Evolutionary conservation across 148 eudicot genomes (phyloP), one percentile per base, ranked within the genome.

Genomic region (Amaranthus hypochondriacus): DNA sequence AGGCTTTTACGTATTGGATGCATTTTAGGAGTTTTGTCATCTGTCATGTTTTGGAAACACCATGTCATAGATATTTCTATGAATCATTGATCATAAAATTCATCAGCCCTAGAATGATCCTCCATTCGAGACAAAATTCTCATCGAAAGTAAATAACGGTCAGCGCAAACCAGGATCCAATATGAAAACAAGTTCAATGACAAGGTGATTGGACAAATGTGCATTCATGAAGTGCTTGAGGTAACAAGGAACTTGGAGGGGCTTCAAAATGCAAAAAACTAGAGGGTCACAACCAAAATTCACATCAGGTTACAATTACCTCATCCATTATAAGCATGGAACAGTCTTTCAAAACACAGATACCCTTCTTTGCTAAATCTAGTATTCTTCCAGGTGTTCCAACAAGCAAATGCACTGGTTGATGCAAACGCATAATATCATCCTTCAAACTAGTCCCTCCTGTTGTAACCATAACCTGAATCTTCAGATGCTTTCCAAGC

Each of bases 371-470:
- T 18, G 96, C 81, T 75, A 92, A 85, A 87, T 92, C 97, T 62
- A 92, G 84, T 61, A 92, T 86, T 87, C 97, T 92, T 86, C 96
- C 97, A 18, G 96, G 97, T 70, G 97, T 92, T 70, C 97, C 97
- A 61, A 88, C 97, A 62, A 92, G 93, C 63, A 92, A 79, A 84
- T 92, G 97, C 73, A 92, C 97, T 57, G 97, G 97, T 75, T 92
- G 97, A 78, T 92, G 90, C 70, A 92, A 81, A 46, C 97, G 93
- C 97, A 92, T 92, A 58, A 92, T 92, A 76, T 90, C 97, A 79
- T 92, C 97, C 80, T 83, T 90, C 76, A 92, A 82, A 78, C 97
- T 92, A 50, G 97, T 92, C 52, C 97, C 97, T 56, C 97, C 96
- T 9, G 96, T 92, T 56, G 93, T 92, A 80, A 84, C 97, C 97